Percentiles rank a stretch among this genome's conserved stretches.
Evolutionary conservation across 192 early-diverging fungal genomes (phyloP).

Genomic region (Rhizophagus sp.): DNA sequence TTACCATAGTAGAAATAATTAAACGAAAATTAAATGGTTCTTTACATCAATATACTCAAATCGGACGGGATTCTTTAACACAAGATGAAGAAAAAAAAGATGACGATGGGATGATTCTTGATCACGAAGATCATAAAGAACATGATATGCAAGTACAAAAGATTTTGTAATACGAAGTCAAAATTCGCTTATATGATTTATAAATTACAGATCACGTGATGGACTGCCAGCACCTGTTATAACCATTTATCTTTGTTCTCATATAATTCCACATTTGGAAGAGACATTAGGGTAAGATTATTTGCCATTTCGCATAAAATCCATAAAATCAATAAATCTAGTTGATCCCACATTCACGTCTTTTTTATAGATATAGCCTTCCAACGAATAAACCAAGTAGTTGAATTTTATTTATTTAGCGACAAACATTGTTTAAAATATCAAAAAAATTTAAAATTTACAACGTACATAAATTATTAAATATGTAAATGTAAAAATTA

Average conservation of each 20-base stretch:
- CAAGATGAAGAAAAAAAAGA: background rate
- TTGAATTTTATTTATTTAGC: too few relatives aligned
- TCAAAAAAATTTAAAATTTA: too few relatives aligned
- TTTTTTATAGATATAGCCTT: background rate
- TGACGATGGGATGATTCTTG: background rate
- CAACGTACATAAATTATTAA: too few relatives aligned
- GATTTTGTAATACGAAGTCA: too few relatives aligned
- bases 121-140: background rate
- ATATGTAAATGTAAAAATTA: background rate
- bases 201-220: background rate
- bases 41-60: constrained; percentile 56
- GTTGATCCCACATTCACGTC: background rate
- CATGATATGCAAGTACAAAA: background rate
- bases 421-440: too few relatives aligned
- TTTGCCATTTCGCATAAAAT: too few relatives aligned
- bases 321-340: too few relatives aligned
- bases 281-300: background rate
- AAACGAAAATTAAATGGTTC: constrained; percentile 56
- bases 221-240: background rate
- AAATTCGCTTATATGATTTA: background rate
- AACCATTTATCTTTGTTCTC: background rate
- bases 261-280: background rate
- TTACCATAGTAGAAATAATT: constrained; percentile 66
- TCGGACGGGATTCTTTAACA: constrained; percentile 36
- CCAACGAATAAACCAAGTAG: too few relatives aligned